Base-by-base conservation (phyloP, 306 rosid species). In the Quillaja saponaria region DNA sequence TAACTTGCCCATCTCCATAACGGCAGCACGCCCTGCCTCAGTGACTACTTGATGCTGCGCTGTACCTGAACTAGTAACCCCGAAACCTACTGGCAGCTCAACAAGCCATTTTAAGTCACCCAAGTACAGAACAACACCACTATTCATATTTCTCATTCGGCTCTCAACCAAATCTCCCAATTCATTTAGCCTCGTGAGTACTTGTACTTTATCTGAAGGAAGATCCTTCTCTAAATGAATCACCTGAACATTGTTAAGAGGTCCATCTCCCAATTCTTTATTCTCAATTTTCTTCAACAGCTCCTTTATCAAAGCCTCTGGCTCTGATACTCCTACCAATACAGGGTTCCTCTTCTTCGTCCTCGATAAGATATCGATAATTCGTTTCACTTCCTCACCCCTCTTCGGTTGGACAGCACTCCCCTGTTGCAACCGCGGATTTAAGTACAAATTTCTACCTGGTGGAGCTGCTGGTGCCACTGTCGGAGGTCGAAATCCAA, bases 101-200 rank as follows among this genome's bases (percentile, higher is more conserved):
- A 90, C 99, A 34, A 94, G 66, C 99, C 99, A 89, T 70, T 87
- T 89, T 85, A 94, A 73, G 60, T 94, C 95, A 5, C 99, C 99
- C 85, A 94, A 59, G 74, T 89, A 67, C n/a, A 94, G 74, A 50
- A 94, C 61, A 31, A 87, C 67, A 6, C 90, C 88, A 18, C 67
- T 72, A 28, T 59, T 67, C 13, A 77, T 72, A 61, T 73, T 79
- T 4, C 60, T 70, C 63, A 84, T 38, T 64, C 81, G 73, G 5
- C 60, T 41, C 71, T 92, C 98, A 5, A 92, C 73, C 74, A 79
- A 79, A 55, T 77, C 85, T 18, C 77, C 86, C 59, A 92, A 74
- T 58, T 88, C 94, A 19, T 83, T 86, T 13, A 92, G 10, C 57
- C 64, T 86, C 2, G 38, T 69, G 6, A 84, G 66, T 15, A 83